Evolutionary conservation across 2,329 filamentous ascomycete genomes (phyloP).

Genomic region (Ophiostoma perfectum): DNA sequence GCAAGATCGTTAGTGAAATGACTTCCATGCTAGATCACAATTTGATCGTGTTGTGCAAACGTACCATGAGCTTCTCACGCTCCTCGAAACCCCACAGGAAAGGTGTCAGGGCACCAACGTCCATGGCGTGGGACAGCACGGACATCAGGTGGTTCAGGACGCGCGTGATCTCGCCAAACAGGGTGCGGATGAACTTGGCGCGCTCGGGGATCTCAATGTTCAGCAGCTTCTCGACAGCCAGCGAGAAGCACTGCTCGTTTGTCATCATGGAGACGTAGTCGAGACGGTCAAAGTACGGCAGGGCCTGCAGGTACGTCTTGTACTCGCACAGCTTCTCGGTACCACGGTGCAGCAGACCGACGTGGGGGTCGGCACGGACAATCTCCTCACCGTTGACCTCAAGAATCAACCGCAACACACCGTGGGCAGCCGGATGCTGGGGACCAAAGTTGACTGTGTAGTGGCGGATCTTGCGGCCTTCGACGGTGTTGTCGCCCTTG

Average conservation of each 20-base stretch:
- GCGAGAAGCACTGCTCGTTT: conserved; percentile 94
- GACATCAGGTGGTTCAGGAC: conserved; percentile 98
- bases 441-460: conserved; percentile 99
- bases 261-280: conserved; percentile 99
- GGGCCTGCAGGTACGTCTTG: conserved; percentile 96
- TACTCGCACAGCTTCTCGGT: conserved; percentile 99
- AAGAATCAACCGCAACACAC: conserved; percentile 93
- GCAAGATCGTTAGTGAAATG: background rate
- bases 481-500: conserved; percentile 45
- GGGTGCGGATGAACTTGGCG: conserved; percentile 91
- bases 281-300: conserved; percentile 97
- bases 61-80: conserved; percentile 98
- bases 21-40: too few relatives aligned
- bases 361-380: conserved; percentile 90
- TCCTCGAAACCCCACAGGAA: conserved; percentile 99
- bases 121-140: conserved; percentile 94
- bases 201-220: conserved; percentile 94
- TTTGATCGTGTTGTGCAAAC: conserved; percentile 28
- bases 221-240: conserved; percentile 95
- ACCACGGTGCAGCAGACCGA: conserved; percentile 90
- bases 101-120: conserved; percentile 93
- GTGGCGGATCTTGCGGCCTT: conserved; percentile 82
- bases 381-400: conserved; percentile 98
- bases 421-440: conserved; percentile 97
- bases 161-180: conserved; percentile 94